Conservation (phyloP, 1,284 basidiomycete genomes). For the Sporisorium graminicola region DNA sequence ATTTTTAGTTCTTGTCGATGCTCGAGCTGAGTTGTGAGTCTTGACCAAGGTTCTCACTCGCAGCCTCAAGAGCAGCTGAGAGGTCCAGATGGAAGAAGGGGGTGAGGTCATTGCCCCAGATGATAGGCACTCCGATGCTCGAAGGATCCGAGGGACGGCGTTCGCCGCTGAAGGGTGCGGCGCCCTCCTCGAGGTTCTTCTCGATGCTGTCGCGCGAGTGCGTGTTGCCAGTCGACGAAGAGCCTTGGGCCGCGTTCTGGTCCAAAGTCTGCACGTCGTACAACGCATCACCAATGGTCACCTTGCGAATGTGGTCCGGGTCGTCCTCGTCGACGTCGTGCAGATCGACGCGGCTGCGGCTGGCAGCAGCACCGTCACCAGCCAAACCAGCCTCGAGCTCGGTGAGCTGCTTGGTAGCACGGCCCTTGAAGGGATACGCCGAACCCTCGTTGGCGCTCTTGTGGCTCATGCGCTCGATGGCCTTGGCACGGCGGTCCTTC, state of each 20-base stretch:
- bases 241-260: neutral
- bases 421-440: conserved; percentile 41
- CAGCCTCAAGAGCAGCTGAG: conserved; percentile 78
- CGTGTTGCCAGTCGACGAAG: conserved; percentile 5
- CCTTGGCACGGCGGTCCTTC: conserved; percentile 30
- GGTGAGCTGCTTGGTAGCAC: conserved; percentile 29
- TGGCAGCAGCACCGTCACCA: conserved; percentile 64
- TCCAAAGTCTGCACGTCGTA: conserved; percentile 33
- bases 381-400: conserved; percentile 71
- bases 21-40: conserved; percentile 32
- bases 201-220: conserved; percentile 31
- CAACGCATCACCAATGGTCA: conserved; percentile 29
- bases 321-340: conserved; percentile 70
- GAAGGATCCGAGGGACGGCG: conserved; percentile 6
- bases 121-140: conserved; percentile 60
- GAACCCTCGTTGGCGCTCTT: conserved; percentile 44
- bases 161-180: neutral
- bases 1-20: conserved; percentile 15
- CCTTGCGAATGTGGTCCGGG: conserved; percentile 65
- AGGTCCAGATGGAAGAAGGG: conserved; percentile 91
- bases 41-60: conserved; percentile 62
- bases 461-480: conserved; percentile 44
- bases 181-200: conserved; percentile 32
- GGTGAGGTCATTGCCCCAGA: conserved; percentile 73
- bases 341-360: conserved; percentile 68